Percentiles rank a stretch among this genome's conserved stretches.
These are phyloP conservation scores for Protomyces gravidus DNA, from an alignment of 1,139 yeast genomes.

Conservation along the genomic window DNA sequence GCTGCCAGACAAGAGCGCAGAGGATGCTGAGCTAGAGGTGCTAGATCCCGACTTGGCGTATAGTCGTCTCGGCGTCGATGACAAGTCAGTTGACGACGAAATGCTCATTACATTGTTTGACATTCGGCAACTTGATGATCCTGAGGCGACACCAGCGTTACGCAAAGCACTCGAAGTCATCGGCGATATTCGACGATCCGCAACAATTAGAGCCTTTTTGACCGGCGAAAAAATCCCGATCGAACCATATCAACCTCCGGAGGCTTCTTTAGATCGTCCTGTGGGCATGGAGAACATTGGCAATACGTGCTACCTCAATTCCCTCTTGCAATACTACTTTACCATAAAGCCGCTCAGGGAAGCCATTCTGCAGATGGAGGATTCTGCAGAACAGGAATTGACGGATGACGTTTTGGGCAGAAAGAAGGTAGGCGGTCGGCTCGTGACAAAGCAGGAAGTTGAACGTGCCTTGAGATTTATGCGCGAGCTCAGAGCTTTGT, in stretches of 20 bases:
- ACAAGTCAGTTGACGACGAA: conserved; percentile 24
- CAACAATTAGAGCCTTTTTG: conserved; percentile 36
- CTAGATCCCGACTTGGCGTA: conserved; percentile 26
- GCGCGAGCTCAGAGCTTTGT: conserved; percentile 63
- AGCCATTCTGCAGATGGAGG: conserved; percentile 54
- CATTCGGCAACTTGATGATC: conserved; percentile 30
- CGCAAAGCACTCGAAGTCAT: conserved; percentile 53
- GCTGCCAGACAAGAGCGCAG: background rate
- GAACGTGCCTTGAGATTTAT: conserved; percentile 78
- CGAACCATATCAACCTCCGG: conserved; percentile 9
- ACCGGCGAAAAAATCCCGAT: conserved; percentile 35
- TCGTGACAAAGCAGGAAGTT: conserved; percentile 67
- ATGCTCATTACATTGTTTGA: conserved; percentile 22
- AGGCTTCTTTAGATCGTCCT: conserved; percentile 51
- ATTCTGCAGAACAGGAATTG: conserved; percentile 38
- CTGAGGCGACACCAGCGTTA: conserved; percentile 38
- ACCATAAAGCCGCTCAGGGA: conserved; percentile 77
- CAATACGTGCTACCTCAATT: conserved; percentile 82
- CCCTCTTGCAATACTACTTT: conserved; percentile 82
- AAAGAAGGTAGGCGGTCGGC: conserved; percentile 76
- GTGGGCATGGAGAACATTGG: conserved; percentile 85
- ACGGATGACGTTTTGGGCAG: conserved; percentile 36
- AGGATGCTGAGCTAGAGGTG: conserved; percentile 5
- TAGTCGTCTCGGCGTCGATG: conserved; percentile 24
- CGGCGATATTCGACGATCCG: conserved; percentile 45